Evolutionary conservation across 148 eudicot species (phyloP).

Genomic region (Rhododendron mucronatum): DNA sequence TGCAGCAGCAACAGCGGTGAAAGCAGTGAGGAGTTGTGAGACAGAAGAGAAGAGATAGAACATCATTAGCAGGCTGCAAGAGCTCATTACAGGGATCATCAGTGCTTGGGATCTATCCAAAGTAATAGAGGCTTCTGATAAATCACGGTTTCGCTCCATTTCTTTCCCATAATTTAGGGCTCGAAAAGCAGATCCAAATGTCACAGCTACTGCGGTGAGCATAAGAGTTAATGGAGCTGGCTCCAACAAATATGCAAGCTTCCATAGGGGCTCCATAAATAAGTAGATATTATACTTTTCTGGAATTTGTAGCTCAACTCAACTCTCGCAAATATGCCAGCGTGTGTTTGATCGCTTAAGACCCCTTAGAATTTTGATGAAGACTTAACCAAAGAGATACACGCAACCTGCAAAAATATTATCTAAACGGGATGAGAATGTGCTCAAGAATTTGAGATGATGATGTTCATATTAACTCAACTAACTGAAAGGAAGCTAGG

Average conservation of each 20-base stretch:
- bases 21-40: slow-evolving; percentile 86
- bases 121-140: slow-evolving; percentile 88
- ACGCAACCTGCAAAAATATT: slow-evolving; percentile 31
- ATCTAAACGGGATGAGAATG: background rate
- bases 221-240: slow-evolving; percentile 90
- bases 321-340: background rate
- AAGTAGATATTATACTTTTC: slow-evolving; percentile 2
- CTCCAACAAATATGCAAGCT: slow-evolving; percentile 74
- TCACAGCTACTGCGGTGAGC: slow-evolving; percentile 79
- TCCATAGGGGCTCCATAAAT: slow-evolving; percentile 82
- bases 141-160: slow-evolving; percentile 90
- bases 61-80: slow-evolving; percentile 88
- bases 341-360: background rate
- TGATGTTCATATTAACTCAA: background rate
- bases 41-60: slow-evolving; percentile 95
- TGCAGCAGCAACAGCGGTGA: slow-evolving; percentile 75
- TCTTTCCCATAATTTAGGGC: slow-evolving; percentile 87
- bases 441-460: background rate
- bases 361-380: slow-evolving; percentile 16
- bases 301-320: background rate
- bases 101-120: slow-evolving; percentile 92
- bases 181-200: slow-evolving; percentile 85
- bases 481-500: background rate
- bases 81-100: slow-evolving; percentile 97
- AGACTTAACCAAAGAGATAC: slow-evolving; percentile 23